Conservation (phyloP, 345 rosid genomes). For the Bretschneidera sinensis region DNA sequence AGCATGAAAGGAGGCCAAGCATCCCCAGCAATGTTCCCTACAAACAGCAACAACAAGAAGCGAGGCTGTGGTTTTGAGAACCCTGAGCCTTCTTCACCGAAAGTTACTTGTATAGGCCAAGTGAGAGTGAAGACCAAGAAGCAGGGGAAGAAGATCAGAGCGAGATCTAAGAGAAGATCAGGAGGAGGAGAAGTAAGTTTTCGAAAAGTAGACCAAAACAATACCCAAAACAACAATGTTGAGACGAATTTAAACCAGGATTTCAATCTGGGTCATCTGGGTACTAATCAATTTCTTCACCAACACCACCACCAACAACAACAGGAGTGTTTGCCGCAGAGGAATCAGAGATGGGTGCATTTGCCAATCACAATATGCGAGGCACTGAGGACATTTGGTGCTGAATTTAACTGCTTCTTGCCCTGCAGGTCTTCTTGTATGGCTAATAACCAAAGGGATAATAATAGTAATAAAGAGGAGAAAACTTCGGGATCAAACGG, state of each 20-base stretch:
- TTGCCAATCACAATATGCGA: constrained; percentile 80
- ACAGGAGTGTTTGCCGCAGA: constrained; percentile 37
- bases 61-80: constrained; percentile 63
- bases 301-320: constrained; percentile 25
- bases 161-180: constrained; percentile 62
- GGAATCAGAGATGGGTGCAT: constrained; percentile 82
- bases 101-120: constrained; percentile 96
- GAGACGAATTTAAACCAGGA: constrained; percentile 12
- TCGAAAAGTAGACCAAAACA: constrained; percentile 41
- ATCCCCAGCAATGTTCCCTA: constrained; percentile 86
- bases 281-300: constrained; percentile 19
- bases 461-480: too few species aligned
- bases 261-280: constrained; percentile 21
- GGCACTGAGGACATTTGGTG: constrained; percentile 68
- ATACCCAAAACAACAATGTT: constrained; percentile 4
- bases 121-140: constrained; percentile 95
- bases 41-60: constrained; percentile 49
- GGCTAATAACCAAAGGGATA: constrained; percentile 25
- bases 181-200: constrained; percentile 68
- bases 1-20: constrained; percentile 74
- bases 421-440: constrained; percentile 81
- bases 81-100: constrained; percentile 90
- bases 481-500: constrained; percentile 12
- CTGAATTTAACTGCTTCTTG: constrained; percentile 81
- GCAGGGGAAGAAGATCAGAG: constrained; percentile 67